Conservation (phyloP, 2,329 filamentous ascomycete genomes). For the Karstenula rhodostoma region DNA sequence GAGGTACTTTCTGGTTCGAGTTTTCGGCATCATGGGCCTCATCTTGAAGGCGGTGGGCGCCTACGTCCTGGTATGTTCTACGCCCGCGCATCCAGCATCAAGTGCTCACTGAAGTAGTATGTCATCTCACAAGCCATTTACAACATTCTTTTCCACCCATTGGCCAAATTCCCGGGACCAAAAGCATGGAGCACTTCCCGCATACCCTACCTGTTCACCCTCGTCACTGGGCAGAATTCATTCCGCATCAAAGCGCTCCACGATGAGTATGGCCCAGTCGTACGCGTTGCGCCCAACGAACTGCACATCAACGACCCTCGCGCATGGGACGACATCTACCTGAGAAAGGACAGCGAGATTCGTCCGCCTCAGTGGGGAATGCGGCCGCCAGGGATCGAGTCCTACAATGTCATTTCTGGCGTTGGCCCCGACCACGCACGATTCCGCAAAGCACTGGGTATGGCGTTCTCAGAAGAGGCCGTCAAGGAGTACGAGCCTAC, state of each 20-base stretch:
- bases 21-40: slow-evolving; percentile 1
- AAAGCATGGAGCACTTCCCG: slow-evolving; percentile 32
- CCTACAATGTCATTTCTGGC: slow-evolving; percentile 37
- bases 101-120: slow-evolving; percentile 1
- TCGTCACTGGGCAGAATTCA: slow-evolving; percentile 24
- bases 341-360: slow-evolving; percentile 13
- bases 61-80: background rate
- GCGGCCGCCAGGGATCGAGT: slow-evolving; percentile 24
- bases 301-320: slow-evolving; percentile 20
- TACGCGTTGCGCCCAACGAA: slow-evolving; percentile 27
- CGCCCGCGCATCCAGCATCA: background rate
- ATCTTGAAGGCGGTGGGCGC: background rate
- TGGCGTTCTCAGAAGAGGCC: slow-evolving; percentile 48
- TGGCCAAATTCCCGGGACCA: slow-evolving; percentile 50
- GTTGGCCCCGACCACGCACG: slow-evolving; percentile 36
- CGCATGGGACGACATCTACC: slow-evolving; percentile 27
- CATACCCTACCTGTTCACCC: slow-evolving; percentile 26
- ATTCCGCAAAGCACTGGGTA: slow-evolving; percentile 39
- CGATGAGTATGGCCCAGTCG: slow-evolving; percentile 26
- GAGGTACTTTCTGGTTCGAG: background rate
- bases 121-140: slow-evolving; percentile 25
- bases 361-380: slow-evolving; percentile 30
- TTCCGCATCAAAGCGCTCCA: slow-evolving; percentile 24
- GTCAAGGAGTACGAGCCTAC: slow-evolving; percentile 18
- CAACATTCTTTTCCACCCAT: slow-evolving; percentile 49